Conservation (phyloP, 768 basidiomycete species). For the Lactifluus piperatus region DNA sequence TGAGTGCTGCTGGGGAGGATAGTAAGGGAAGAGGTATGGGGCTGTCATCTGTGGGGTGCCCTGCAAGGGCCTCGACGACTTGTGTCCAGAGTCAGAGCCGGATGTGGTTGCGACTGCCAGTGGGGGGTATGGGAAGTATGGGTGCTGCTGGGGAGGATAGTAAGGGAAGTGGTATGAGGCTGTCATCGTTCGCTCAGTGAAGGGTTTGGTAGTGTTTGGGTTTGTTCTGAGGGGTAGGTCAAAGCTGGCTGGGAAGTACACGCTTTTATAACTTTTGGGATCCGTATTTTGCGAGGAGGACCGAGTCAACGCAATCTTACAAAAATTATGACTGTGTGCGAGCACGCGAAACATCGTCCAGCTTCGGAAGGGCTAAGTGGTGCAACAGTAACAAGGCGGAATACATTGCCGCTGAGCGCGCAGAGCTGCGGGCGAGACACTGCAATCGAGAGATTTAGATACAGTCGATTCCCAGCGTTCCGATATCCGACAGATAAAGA, state of each 20-base stretch:
- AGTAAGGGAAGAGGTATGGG: constrained; percentile 15
- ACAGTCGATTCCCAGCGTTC: too few species aligned
- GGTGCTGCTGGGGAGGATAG: constrained; percentile 12
- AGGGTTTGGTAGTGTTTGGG: background rate
- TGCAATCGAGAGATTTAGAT: too few species aligned
- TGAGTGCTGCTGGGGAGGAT: constrained; percentile 9
- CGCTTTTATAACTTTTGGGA: background rate
- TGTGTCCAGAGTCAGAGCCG: too few species aligned
- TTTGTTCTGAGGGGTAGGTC: background rate
- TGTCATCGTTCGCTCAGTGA: constrained; percentile 3
- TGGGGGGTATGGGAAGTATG: constrained; percentile 13
- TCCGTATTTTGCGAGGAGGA: background rate
- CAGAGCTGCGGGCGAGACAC: background rate
- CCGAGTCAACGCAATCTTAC: constrained; percentile 5
- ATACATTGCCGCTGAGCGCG: too few species aligned
- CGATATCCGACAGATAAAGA: too few species aligned
- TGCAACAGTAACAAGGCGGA: background rate
- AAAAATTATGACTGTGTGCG: constrained; percentile 6
- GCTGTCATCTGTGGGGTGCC: too few species aligned
- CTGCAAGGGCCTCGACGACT: too few species aligned
- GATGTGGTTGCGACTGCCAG: background rate
- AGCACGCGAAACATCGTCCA: constrained; percentile 6
- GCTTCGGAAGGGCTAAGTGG: background rate
- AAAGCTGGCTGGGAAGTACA: background rate
- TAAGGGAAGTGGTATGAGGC: constrained; percentile 12